Evolutionary conservation across 805 yeast genomes (phyloP), one percentile per base, ranked within the genome.

Genomic region (Yamadazyma laniorum): DNA sequence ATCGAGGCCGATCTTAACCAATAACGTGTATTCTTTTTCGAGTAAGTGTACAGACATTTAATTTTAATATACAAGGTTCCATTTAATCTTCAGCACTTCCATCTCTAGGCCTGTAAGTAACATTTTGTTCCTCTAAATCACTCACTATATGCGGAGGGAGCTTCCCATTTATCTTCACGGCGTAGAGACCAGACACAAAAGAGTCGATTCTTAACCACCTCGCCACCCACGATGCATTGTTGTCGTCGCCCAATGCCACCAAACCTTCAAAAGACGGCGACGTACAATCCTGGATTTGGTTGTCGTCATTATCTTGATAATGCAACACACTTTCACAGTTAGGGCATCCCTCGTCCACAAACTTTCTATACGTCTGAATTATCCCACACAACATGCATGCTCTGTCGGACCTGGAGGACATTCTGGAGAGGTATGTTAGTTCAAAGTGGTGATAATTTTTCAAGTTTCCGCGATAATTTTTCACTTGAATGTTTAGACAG

Each of bases 381-480:
- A 91, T 75, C 3, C 97, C 98, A 64, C 99, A 91, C 42, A 93
- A 76, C 96, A 91, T 86, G 56, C 99, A 91, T 6, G 98, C 98
- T 71, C 99, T 79, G 47, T 89, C 95, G 7, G 83, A 73, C 65
- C 81, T 76, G 25, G 76, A 65, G 11, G 82, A 68, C 74, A 69
- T 69, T 15, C 16, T 21, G 23, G 23, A 21, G 23, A 12, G n/a
- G 16, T 14, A 18, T 14, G 32, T 29, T 29, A 12, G 22, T 29
- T 23, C 29, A 15, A 23, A 12, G n/a, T 27, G 28, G 22, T 35
- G 22, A 16, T 7, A 22, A 18, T 25, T 25, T 18, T n/a, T n/a
- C n/a, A n/a, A n/a, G n/a, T n/a, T n/a, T n/a, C n/a, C n/a, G n/a
- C n/a, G n/a, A n/a, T n/a, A n/a, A n/a, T n/a, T n/a, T n/a, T n/a